Evolutionary conservation across 805 yeast species (phyloP), one percentile per base, ranked within the genome.

Genomic region (Saccharomycodes ludwigii): DNA sequence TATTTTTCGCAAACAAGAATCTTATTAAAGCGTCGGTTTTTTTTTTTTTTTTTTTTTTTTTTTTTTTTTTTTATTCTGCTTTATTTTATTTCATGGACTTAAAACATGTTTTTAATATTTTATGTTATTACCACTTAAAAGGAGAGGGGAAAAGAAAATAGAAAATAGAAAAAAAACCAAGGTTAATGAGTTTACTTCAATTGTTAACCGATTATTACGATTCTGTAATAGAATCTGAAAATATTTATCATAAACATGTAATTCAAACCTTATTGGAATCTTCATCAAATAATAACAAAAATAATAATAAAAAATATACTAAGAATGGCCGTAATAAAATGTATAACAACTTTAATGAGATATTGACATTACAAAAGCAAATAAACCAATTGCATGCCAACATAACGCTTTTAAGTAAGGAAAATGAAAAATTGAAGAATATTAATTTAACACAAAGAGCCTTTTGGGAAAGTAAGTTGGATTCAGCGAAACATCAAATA

Each of bases 361-460:
- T 52, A 30, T 31, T 50, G n/a, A 25, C 43, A 4, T 40, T 60
- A 17, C 62, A 59, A 38, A 50, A 45, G 11, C 63, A 59, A 36
- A 31, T 59, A 5, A 37, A 50, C 11, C 54, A 48, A 33, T 30
- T 61, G 18, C 56, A 50, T n/a, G 30, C 49, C 3, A 59, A 59
- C 24, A 20, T 59, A 4, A 52, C 48, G 18, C 40, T 41, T 9
- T 33, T 53, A 7, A 48, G 44, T 19, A 46, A 44, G 22, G 53
- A 55, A 21, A 44, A 51, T n/a, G 57, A 52, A 13, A 45, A 39
- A 14, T 36, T 50, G 19, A 48, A 46, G 30, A 55, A 53, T 27
- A 36, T 47, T n/a, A 55, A 52, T n/a, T 51, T 48, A 19, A 41
- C 55, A 1, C 55, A 50, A 21, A 56, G 43, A 33, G 58, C 59